Evolutionary conservation across 371 early-diverging fungal genomes (phyloP).

Genomic region (Lichtheimia ornata): DNA sequence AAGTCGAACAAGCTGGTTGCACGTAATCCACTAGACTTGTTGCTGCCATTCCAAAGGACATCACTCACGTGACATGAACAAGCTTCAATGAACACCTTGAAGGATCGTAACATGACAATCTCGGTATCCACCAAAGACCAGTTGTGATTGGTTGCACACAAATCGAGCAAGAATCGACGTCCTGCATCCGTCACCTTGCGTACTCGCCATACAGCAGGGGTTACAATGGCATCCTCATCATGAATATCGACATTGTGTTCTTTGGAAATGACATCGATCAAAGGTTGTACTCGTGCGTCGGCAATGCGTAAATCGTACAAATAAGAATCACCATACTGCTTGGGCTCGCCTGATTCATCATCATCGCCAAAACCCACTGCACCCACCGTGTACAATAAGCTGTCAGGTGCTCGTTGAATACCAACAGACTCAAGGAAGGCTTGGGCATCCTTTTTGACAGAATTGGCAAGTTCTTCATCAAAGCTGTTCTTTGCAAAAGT

Average conservation of each 20-base stretch:
- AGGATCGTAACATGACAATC: slow-evolving; percentile 32
- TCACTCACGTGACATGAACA: slow-evolving; percentile 29
- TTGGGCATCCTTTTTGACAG: slow-evolving; percentile 17
- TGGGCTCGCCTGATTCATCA: slow-evolving; percentile 24
- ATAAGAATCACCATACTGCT: slow-evolving; percentile 45
- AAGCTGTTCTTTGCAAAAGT: slow-evolving; percentile 32
- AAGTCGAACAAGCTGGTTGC: slow-evolving; percentile 21
- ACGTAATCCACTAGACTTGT: slow-evolving; percentile 13
- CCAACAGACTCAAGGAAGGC: slow-evolving; percentile 19
- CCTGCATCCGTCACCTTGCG: slow-evolving; percentile 22
- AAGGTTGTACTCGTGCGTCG: slow-evolving; percentile 22
- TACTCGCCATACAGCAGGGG: slow-evolving; percentile 25
- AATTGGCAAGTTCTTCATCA: slow-evolving; percentile 11
- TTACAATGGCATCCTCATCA: slow-evolving; percentile 16
- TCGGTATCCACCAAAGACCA: slow-evolving; percentile 43
- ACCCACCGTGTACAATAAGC: slow-evolving; percentile 14
- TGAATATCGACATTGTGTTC: slow-evolving; percentile 12
- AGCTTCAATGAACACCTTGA: slow-evolving; percentile 36
- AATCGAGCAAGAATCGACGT: slow-evolving; percentile 17
- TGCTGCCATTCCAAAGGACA: slow-evolving; percentile 31
- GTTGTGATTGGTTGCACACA: slow-evolving; percentile 36
- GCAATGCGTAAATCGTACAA: slow-evolving; percentile 39
- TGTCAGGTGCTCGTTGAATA: slow-evolving; percentile 4
- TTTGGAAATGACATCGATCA: slow-evolving; percentile 14
- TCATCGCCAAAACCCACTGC: slow-evolving; percentile 31